Evolutionary conservation across 1,284 basidiomycete genomes (phyloP).

Genomic region (Ustilago bromivora): DNA sequence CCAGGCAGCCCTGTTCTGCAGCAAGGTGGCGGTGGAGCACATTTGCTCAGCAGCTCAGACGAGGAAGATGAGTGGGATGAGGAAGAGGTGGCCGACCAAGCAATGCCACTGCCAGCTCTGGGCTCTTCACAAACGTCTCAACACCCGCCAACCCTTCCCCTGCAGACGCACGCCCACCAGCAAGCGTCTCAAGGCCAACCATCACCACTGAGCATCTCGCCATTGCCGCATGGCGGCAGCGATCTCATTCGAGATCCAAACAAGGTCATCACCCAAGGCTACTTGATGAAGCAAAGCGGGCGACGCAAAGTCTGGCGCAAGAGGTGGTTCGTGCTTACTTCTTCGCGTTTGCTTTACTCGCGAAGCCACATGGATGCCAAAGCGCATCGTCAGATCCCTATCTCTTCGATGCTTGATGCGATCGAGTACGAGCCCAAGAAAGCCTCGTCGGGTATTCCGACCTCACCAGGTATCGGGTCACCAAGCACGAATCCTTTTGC

Average conservation of each 20-base stretch:
- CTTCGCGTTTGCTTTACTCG: conserved; percentile 68
- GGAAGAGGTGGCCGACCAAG: conserved; percentile 61
- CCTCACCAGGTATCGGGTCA: conserved; percentile 42
- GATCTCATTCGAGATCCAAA: conserved; percentile 57
- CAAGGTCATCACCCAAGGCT: conserved; percentile 75
- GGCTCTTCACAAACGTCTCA: conserved; percentile 27
- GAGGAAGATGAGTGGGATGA: conserved; percentile 65
- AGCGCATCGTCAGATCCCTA: conserved; percentile 85
- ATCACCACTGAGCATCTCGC: conserved; percentile 16
- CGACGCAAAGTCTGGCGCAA: conserved; percentile 96
- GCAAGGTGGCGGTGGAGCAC: conserved; percentile 18
- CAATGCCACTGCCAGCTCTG: conserved; percentile 59
- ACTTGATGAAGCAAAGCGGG: conserved; percentile 95
- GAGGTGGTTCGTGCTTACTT: conserved; percentile 72
- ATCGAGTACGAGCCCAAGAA: conserved; percentile 78
- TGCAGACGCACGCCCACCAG: conserved; percentile 21
- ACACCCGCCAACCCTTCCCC: background rate
- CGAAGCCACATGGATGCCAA: conserved; percentile 76
- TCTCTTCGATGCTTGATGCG: conserved; percentile 88
- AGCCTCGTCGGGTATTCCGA: conserved; percentile 47
- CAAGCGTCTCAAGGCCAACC: conserved; percentile 19
- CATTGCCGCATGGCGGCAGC: conserved; percentile 17
- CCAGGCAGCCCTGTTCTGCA: conserved; percentile 33
- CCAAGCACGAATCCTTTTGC: conserved; percentile 42
- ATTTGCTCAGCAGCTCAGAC: conserved; percentile 57